Conservation (phyloP, 2,329 filamentous ascomycete species). For the Apiospora saccharicola region DNA sequence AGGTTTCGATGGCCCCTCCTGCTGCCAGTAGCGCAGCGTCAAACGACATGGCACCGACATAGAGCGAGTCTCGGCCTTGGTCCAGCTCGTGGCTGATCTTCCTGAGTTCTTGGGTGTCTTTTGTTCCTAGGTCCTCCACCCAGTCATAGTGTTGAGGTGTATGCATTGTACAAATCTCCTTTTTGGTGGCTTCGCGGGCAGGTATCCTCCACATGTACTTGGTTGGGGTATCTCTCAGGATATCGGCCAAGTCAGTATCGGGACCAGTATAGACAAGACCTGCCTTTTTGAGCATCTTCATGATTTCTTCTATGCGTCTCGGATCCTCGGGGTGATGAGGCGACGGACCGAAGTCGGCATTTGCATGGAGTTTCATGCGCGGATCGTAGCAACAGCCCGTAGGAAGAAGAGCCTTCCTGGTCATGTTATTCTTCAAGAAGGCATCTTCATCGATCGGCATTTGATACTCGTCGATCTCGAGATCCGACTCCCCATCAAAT, state of each 20-base stretch:
- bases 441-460: conserved; percentile 45
- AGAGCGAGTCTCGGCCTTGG: conserved; percentile 76
- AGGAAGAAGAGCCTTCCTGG: conserved; percentile 61
- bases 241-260: conserved; percentile 59
- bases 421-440: conserved; percentile 46
- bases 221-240: conserved; percentile 62
- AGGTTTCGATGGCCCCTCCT: conserved; percentile 94
- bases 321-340: conserved; percentile 96
- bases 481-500: conserved; percentile 45
- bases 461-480: conserved; percentile 43
- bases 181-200: conserved; percentile 76
- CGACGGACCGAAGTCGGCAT: conserved; percentile 75
- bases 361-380: conserved; percentile 94
- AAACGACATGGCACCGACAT: conserved; percentile 83
- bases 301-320: conserved; percentile 89
- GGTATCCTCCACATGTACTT: conserved; percentile 79
- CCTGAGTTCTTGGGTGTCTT: conserved; percentile 71
- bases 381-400: conserved; percentile 90
- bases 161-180: conserved; percentile 85
- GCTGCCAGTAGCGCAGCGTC: conserved; percentile 84
- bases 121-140: conserved; percentile 66
- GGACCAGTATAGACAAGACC: conserved; percentile 75
- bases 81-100: conserved; percentile 68
- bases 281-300: conserved; percentile 83
- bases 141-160: conserved; percentile 79